Evolutionary conservation across 2,329 filamentous ascomycete genomes (phyloP).

Genomic region (Monosporascus sp.): DNA sequence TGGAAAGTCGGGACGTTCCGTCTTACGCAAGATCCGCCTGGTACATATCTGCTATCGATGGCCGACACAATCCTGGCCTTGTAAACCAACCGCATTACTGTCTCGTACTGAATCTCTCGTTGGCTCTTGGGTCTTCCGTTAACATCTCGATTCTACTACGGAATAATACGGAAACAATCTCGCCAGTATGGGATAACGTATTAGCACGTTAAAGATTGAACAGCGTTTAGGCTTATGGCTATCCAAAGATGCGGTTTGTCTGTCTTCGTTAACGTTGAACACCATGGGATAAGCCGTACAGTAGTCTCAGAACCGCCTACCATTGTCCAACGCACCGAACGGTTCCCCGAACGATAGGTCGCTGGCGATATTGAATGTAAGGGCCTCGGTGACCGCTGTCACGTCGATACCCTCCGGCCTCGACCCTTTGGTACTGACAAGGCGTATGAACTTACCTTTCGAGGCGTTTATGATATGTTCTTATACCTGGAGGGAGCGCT

Average conservation of each 20-base stretch:
- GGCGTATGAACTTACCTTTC: slow-evolving; percentile 14
- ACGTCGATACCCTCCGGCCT: slow-evolving; percentile 9
- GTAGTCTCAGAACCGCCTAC: slow-evolving; percentile 1
- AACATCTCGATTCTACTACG: slow-evolving; percentile 9
- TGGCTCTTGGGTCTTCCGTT: slow-evolving; percentile 5
- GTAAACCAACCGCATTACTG: slow-evolving; percentile 10
- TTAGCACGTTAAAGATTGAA: slow-evolving; percentile 17
- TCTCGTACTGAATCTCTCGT: slow-evolving; percentile 14
- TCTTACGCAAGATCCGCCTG: slow-evolving; percentile 12
- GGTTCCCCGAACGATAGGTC: slow-evolving; percentile 16
- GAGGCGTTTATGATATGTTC: slow-evolving; percentile 15
- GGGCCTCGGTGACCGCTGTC: slow-evolving; percentile 4
- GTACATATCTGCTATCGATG: not conserved
- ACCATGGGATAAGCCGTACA: too few species aligned
- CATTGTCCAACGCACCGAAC: slow-evolving; percentile 13
- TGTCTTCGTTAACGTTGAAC: slow-evolving; percentile 1
- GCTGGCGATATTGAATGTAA: slow-evolving; percentile 19
- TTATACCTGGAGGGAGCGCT: slow-evolving; percentile 22
- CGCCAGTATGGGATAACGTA: slow-evolving; percentile 15
- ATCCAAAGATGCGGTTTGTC: slow-evolving; percentile 19
- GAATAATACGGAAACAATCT: slow-evolving; percentile 8
- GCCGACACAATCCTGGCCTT: not conserved
- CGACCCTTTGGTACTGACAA: slow-evolving; percentile 4
- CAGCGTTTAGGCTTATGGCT: slow-evolving; percentile 8
- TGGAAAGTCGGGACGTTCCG: slow-evolving; percentile 17